These are phyloP conservation scores for Volvox carteri DNA, from an alignment of 163 green algal genomes.

Conservation along the genomic window DNA sequence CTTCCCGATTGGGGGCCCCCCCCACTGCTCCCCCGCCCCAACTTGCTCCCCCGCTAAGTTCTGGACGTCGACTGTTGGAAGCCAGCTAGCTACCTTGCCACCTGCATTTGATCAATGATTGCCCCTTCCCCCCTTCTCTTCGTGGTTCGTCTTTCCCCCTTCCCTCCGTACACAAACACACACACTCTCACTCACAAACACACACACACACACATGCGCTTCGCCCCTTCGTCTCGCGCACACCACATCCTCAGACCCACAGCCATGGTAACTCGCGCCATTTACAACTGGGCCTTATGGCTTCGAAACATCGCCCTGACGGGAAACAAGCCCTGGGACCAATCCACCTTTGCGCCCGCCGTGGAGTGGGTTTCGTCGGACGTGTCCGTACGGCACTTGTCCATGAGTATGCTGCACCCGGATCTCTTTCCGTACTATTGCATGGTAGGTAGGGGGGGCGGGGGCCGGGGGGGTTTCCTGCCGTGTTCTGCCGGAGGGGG, in stretches of 20 bases:
- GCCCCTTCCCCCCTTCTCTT: no score
- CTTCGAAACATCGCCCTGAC: constrained; percentile 19
- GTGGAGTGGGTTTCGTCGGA: constrained; percentile 12
- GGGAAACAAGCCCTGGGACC: constrained; percentile 48
- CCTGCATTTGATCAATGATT: no score
- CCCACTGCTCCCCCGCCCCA: no score
- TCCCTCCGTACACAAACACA: not conserved
- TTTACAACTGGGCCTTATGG: constrained; percentile 48
- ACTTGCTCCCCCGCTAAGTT: no score
- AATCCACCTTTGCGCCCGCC: constrained; percentile 33
- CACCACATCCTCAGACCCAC: not conserved
- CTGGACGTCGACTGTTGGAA: no score
- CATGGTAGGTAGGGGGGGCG: constrained; percentile 27
- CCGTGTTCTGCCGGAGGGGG: not conserved
- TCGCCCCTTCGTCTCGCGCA: not conserved
- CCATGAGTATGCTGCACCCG: constrained; percentile 41
- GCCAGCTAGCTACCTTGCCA: no score
- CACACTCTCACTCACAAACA: not conserved
- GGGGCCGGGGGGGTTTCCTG: not conserved
- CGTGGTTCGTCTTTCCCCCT: not conserved
- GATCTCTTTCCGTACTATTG: constrained; percentile 51
- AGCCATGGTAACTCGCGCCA: constrained; percentile 33
- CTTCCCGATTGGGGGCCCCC: no score
- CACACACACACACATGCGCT: not conserved
- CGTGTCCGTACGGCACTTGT: constrained; percentile 31